Percentiles rank a stretch among this genome's conserved stretches.
These are phyloP conservation scores for Astrocystis sublimbata DNA, from an alignment of 495 filamentous ascomycete genomes.

Conservation along the genomic window DNA sequence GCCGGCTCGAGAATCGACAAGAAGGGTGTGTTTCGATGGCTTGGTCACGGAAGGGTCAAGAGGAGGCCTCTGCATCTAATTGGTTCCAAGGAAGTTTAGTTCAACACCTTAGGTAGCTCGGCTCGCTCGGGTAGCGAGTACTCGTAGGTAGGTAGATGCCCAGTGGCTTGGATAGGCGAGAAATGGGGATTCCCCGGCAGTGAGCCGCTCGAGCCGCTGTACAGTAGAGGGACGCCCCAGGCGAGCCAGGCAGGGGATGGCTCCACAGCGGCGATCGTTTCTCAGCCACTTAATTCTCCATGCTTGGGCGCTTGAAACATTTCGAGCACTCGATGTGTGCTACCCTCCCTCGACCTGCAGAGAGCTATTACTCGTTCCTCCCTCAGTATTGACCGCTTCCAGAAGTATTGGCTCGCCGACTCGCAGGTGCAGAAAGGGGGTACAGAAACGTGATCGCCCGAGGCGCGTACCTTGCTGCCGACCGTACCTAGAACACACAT, in stretches of 20 bases:
- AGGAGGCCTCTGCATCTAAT: too few species aligned
- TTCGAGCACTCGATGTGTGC: not conserved
- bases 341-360: not conserved
- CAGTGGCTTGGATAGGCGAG: too few species aligned
- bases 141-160: too few species aligned
- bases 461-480: too few species aligned
- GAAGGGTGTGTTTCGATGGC: too few species aligned
- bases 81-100: too few species aligned
- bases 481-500: not conserved
- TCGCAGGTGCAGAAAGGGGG: not conserved
- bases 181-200: too few species aligned
- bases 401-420: not conserved
- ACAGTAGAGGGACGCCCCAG: not conserved
- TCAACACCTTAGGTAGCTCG: too few species aligned
- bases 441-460: not conserved
- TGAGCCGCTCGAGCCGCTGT: not conserved
- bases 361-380: not conserved
- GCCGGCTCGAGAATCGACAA: too few species aligned
- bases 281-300: not conserved
- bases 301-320: slow-evolving; percentile 3
- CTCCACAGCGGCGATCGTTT: not conserved
- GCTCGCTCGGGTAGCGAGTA: too few species aligned
- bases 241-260: not conserved
- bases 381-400: too few species aligned
- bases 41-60: too few species aligned